Evolutionary conservation across 768 basidiomycete species (phyloP), one percentile per base, ranked within the genome.

Genomic region (Termitomyces heimii): DNA sequence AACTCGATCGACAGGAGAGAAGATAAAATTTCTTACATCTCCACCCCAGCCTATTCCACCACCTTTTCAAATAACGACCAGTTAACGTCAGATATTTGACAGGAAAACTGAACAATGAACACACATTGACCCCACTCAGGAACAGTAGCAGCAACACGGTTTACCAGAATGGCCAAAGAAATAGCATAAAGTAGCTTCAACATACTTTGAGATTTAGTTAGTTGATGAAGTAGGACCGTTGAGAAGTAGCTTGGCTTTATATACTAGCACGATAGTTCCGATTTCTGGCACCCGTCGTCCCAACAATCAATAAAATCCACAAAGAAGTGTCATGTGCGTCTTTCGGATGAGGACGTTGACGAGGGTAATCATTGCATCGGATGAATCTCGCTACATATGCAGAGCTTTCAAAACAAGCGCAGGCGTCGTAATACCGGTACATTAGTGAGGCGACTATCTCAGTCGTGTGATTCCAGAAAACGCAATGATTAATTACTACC

Each of bases 51-150:
- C 66, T 26, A 68, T 70, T 20, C 72, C 71, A 26, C 67, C 67
- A 57, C 69, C 68, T 70, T 43, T 5, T 14, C 37, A 39, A 7
- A 40, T n/a, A 26, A n/a, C 9, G 8, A 39, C 10, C 12, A 10
- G n/a, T 52, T n/a, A 26, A 29, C 20, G 18, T 57, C 8, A 31
- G 54, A 52, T 18, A 24, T 24, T 2, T 4, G 10, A 13, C 16
- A 24, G 29, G 16, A 51, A 51, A 40, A 20, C 14, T 34, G 51
- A 34, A 34, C 12, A 2, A 39, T 45, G 16, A 9, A 63, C 69
- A 45, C 32, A 73, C 74, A 76, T 66, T 74, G 73, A 35, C 71
- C 71, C 67, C 68, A 76, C 24, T 71, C 69, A 20, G 66, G 65
- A n/a, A 69, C 68, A 14, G 68, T 67, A 14, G 69, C 70, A 28